Percentiles rank a stretch among this genome's conserved stretches.
These are phyloP conservation scores for Tetracentron sinense DNA, from an alignment of 164 flowering plant species.

Conservation along the genomic window DNA sequence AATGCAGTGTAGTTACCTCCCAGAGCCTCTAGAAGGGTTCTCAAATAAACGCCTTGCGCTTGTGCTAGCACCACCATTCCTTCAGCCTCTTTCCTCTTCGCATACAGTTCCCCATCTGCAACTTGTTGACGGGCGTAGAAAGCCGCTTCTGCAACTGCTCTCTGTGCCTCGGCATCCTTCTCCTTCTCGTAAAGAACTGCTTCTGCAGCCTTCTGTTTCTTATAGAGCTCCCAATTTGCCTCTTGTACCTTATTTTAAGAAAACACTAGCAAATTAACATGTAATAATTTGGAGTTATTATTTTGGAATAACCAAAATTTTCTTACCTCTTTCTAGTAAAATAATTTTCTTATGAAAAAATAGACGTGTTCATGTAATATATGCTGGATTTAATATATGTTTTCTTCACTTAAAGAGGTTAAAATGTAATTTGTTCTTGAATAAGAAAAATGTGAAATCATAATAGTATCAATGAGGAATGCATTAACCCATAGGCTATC, in stretches of 20 bases:
- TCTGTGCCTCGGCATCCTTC: background rate
- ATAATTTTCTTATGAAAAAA: too few species aligned
- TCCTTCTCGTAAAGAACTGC: background rate
- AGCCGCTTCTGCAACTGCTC: background rate
- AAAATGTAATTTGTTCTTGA: too few species aligned
- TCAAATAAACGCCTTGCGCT: background rate
- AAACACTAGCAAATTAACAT: background rate
- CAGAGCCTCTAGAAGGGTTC: background rate
- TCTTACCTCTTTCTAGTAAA: too few species aligned
- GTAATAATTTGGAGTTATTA: background rate
- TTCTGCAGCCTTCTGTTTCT: background rate
- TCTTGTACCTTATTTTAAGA: background rate
- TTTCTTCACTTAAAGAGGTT: too few species aligned
- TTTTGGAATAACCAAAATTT: background rate
- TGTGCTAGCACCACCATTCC: background rate
- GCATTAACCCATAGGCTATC: too few species aligned
- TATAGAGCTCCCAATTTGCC: background rate
- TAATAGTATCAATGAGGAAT: too few species aligned
- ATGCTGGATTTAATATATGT: too few species aligned
- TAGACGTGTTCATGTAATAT: too few species aligned
- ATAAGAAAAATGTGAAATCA: too few species aligned
- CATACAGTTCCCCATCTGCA: background rate
- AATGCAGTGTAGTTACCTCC: background rate
- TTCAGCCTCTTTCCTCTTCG: background rate
- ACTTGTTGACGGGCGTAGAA: background rate